Conservation (phyloP, 2,329 filamentous ascomycete genomes). For the Pseudogymnoascus sp. region DNA sequence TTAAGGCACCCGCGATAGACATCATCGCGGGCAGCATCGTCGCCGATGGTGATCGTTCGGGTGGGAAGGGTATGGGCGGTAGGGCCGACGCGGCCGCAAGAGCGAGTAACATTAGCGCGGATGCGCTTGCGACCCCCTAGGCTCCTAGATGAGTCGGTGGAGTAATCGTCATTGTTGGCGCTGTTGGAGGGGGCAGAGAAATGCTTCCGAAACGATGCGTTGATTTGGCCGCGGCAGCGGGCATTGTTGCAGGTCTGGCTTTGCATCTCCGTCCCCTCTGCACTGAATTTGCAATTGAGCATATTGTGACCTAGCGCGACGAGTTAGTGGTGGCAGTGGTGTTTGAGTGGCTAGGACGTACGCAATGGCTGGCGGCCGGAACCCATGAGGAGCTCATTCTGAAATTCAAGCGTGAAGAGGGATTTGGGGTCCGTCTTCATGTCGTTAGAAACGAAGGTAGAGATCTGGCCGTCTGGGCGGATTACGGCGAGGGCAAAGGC, state of each 20-base stretch:
- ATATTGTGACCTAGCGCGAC: too few species aligned
- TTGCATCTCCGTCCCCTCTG: too few species aligned
- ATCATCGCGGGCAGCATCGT: constrained; percentile 44
- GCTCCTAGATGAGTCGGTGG: not conserved
- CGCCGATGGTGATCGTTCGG: constrained; percentile 40
- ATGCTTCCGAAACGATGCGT: too few species aligned
- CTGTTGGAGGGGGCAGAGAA: too few species aligned
- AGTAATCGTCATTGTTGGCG: not conserved
- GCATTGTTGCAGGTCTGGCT: too few species aligned
- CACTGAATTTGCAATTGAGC: too few species aligned
- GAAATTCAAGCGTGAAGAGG: not conserved
- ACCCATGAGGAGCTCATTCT: not conserved
- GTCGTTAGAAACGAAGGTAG: constrained; percentile 2
- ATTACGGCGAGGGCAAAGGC: constrained; percentile 3
- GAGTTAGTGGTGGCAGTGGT: too few species aligned
- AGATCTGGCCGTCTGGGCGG: constrained; percentile 3
- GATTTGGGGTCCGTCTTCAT: not conserved
- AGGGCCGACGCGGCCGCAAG: not conserved
- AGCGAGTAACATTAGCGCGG: not conserved
- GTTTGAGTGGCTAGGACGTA: too few species aligned
- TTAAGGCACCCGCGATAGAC: constrained; percentile 56
- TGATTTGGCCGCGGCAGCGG: too few species aligned
- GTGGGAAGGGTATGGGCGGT: constrained; percentile 7
- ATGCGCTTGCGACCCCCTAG: not conserved
- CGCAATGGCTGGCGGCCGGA: too few species aligned